Evolutionary conservation across 1,284 basidiomycete genomes (phyloP).

Genomic region (Wolfiporia cocos): DNA sequence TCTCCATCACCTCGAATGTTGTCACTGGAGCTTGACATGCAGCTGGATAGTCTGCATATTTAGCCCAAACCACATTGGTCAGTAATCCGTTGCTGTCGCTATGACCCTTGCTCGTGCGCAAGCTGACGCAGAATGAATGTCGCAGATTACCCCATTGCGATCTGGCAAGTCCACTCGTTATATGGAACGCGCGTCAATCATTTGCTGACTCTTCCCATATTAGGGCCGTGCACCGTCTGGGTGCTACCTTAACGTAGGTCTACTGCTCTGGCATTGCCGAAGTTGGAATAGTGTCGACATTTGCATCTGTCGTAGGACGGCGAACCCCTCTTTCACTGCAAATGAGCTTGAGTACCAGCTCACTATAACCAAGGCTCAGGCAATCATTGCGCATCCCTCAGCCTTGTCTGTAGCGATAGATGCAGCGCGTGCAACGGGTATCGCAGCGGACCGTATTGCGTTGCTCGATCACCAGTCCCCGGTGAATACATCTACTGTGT

Average conservation of each 20-base stretch:
- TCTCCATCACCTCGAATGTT: neutral
- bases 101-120: neutral
- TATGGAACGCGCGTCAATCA: slow-evolving; percentile 47
- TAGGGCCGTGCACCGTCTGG: slow-evolving; percentile 59
- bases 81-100: neutral
- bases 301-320: slow-evolving; percentile 28
- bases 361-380: slow-evolving; percentile 42
- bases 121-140: neutral
- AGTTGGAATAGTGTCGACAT: slow-evolving; percentile 6
- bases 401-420: slow-evolving; percentile 41
- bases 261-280: slow-evolving; percentile 3
- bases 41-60: slow-evolving; percentile 22
- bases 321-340: slow-evolving; percentile 61
- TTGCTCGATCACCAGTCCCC: slow-evolving; percentile 34
- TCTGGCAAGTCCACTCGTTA: slow-evolving; percentile 37
- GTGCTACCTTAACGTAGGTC: slow-evolving; percentile 48
- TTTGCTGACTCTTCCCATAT: neutral
- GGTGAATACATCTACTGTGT: slow-evolving; percentile 1
- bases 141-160: slow-evolving; percentile 53
- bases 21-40: neutral
- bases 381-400: slow-evolving; percentile 54
- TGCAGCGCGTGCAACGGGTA: slow-evolving; percentile 39
- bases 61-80: slow-evolving; percentile 26
- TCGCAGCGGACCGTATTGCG: slow-evolving; percentile 47
- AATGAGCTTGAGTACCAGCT: slow-evolving; percentile 61